phyloP scores from a whole-genome alignment of 2,329 filamentous ascomycete genomes.

The Teratosphaeria viscida region DNA sequence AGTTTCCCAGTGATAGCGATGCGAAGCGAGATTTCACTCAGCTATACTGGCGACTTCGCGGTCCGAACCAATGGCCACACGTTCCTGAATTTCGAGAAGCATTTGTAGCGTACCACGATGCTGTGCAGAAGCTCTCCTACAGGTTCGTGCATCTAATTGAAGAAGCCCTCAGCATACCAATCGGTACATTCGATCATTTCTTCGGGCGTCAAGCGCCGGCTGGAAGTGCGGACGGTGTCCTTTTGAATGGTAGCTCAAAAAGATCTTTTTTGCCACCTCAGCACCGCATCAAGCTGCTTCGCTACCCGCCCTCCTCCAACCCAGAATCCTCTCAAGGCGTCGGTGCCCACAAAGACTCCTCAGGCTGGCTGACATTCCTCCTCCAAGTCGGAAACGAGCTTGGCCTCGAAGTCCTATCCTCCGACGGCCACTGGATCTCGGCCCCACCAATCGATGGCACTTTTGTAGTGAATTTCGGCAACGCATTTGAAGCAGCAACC shows the following conservation, averaged over 20 bases:
- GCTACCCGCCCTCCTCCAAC: conserved; percentile 35
- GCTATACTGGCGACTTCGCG: conserved; percentile 32
- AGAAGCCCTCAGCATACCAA: conserved; percentile 41
- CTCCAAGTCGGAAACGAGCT: conserved; percentile 47
- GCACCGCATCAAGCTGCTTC: conserved; percentile 50
- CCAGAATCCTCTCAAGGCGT: conserved; percentile 39
- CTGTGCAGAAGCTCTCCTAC: conserved; percentile 41
- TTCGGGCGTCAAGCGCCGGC: conserved; percentile 32
- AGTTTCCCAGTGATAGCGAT: conserved; percentile 15
- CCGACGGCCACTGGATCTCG: conserved; percentile 31
- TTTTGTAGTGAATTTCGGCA: conserved; percentile 37
- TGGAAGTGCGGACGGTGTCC: too few relatives aligned
- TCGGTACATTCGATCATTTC: conserved; percentile 38
- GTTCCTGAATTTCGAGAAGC: conserved; percentile 25
- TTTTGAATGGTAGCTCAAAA: not conserved
- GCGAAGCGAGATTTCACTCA: conserved; percentile 30
- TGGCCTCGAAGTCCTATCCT: conserved; percentile 38
- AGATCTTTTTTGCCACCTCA: conserved; percentile 29
- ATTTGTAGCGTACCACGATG: conserved; percentile 38
- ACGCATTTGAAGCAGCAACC: conserved; percentile 48
- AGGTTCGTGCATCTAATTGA: conserved; percentile 48
- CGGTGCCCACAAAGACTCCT: conserved; percentile 53
- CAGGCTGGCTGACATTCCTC: conserved; percentile 55
- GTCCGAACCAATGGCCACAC: conserved; percentile 29
- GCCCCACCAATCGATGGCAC: conserved; percentile 32